phyloP scores from a whole-genome alignment of 2,329 filamentous ascomycete species.

The Trichoderma sp. region DNA sequence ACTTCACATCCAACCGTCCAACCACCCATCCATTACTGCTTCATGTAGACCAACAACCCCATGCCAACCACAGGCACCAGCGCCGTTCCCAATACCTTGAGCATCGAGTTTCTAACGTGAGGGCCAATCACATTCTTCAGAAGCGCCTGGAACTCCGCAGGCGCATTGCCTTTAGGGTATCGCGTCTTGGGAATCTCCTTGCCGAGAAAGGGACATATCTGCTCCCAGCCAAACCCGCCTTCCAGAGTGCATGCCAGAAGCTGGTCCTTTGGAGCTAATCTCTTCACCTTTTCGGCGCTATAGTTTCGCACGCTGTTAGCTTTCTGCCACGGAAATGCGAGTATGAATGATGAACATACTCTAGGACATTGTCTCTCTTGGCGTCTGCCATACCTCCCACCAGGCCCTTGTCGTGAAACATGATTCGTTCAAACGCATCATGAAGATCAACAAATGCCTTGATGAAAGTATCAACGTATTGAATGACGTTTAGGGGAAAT shows the following conservation, averaged over 20 bases:
- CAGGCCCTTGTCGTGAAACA: slow-evolving; percentile 16
- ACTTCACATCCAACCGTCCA: background rate
- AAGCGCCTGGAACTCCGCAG: slow-evolving; percentile 6
- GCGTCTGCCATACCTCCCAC: slow-evolving; percentile 2
- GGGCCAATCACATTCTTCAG: background rate
- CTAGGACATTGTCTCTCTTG: background rate
- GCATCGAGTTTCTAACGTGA: background rate
- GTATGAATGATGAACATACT: background rate
- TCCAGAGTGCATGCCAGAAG: slow-evolving; percentile 33
- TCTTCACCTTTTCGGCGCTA: slow-evolving; percentile 28
- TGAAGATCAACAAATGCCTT: slow-evolving; percentile 13
- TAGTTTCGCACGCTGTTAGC: background rate
- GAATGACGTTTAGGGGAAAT: slow-evolving; percentile 29
- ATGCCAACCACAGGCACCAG: slow-evolving; percentile 4
- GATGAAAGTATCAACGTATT: slow-evolving; percentile 25
- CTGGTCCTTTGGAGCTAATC: slow-evolving; percentile 27
- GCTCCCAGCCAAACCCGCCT: slow-evolving; percentile 36
- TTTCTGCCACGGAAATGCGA: background rate
- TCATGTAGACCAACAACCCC: background rate
- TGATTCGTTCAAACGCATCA: slow-evolving; percentile 3
- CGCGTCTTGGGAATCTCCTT: slow-evolving; percentile 28
- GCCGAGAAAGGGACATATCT: slow-evolving; percentile 35
- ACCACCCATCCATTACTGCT: background rate
- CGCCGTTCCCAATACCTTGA: background rate
- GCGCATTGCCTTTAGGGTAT: slow-evolving; percentile 13